Percentiles rank a stretch among this genome's conserved stretches.
These are phyloP conservation scores for Actinomucor elegans DNA, from an alignment of 371 early-diverging fungal species.

Conservation along the genomic window DNA sequence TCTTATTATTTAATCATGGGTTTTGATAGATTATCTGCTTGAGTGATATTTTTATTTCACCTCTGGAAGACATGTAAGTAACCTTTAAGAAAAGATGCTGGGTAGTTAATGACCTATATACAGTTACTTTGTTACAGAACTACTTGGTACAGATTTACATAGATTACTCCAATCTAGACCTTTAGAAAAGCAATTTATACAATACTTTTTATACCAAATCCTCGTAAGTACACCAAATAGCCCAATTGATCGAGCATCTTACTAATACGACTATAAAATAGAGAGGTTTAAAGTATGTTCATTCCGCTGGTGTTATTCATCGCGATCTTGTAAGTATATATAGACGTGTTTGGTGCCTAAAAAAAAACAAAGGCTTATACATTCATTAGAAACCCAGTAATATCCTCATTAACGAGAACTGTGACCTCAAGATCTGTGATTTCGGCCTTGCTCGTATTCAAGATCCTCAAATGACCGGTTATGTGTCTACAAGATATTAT, in stretches of 20 bases:
- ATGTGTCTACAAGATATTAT: conserved; percentile 98
- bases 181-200: conserved; percentile 90
- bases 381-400: conserved; percentile 91
- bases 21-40: conserved; percentile 72
- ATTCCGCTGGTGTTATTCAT: conserved; percentile 94
- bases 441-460: conserved; percentile 95
- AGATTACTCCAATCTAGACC: conserved; percentile 85
- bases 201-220: conserved; percentile 96
- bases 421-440: conserved; percentile 97
- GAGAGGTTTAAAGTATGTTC: conserved; percentile 90
- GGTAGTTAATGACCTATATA: neutral
- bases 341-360: neutral
- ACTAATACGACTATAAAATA: conserved; percentile 17
- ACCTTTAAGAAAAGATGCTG: neutral
- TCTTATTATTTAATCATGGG: neutral
- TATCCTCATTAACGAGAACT: conserved; percentile 93
- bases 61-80: conserved; percentile 84
- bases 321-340: conserved; percentile 77
- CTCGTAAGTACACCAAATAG: no score
- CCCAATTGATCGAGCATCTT: no score
- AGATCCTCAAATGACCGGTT: conserved; percentile 93
- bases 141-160: conserved; percentile 93
- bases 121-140: conserved; percentile 93
- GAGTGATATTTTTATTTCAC: conserved; percentile 91
- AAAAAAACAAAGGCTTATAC: neutral